Evolutionary conservation across 1,284 basidiomycete genomes (phyloP), one percentile per base, ranked within the genome.

Genomic region (Papiliotrema laurentii): DNA sequence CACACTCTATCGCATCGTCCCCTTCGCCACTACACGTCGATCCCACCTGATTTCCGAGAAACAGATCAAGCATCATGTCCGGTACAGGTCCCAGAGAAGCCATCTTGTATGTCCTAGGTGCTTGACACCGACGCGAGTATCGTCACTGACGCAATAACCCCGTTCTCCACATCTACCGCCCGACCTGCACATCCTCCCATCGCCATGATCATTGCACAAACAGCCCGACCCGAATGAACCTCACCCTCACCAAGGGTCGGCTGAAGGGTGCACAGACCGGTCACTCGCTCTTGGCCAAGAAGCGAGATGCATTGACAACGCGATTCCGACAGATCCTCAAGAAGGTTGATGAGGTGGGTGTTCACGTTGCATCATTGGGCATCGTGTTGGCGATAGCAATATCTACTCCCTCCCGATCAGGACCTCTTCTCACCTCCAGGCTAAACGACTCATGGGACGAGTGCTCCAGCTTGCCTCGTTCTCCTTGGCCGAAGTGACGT

Each of bases 401-500:
- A n/a, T n/a, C n/a, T n/a, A n/a, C n/a, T n/a, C n/a, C n/a, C n/a
- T n/a, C n/a, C n/a, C n/a, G n/a, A n/a, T n/a, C n/a, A n/a, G n/a
- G n/a, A n/a, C n/a, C 14, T 27, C 7, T 34, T 13, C 21, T 43
- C 19, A 28, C 31, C 28, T 27, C n/a, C 35, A 93, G 89, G 94
- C 96, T 16, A 99, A 99, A 75, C 84, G 92, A 53, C 92, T 97
- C 78, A 98, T 98, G 96, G 96, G 96, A 34, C 81, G 87, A 57
- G 93, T 98, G 26, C 96, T 99, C 84, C 96, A 98, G 73, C 80
- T 96, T 44, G 96, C 96, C 16, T 96, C 93, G 39, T 97, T 99
- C 80, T 94, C 90, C 36, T 85, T 98, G 74, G 96, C 96, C 1
- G 96, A 98, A 73, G 96, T 98, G 54, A 92, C 90, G 25, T 99